A percentile compares a stretch with the other conserved stretches of the same genome.
These are phyloP conservation scores for Exserohilum rostratum DNA, from an alignment of 2,329 filamentous ascomycete species.

Conservation along the genomic window DNA sequence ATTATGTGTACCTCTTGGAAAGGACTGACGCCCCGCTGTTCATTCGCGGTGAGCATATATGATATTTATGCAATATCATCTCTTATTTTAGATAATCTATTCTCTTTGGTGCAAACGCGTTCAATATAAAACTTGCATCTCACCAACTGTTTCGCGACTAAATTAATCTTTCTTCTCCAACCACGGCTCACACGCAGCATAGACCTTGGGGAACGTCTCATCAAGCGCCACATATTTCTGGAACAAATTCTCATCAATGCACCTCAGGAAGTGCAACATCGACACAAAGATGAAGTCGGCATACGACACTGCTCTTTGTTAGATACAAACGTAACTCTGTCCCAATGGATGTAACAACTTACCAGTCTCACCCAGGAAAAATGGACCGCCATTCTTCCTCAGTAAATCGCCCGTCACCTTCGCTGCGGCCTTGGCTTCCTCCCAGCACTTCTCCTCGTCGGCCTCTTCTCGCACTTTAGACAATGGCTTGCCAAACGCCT, in stretches of 20 bases:
- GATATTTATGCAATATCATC: neutral
- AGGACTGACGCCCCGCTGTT: conserved; percentile 41
- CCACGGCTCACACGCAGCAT: conserved; percentile 50
- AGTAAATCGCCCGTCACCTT: conserved; percentile 53
- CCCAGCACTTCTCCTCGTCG: conserved; percentile 60
- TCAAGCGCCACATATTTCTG: conserved; percentile 51
- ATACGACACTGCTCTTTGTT: conserved; percentile 41
- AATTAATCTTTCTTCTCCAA: conserved; percentile 47
- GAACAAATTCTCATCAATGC: conserved; percentile 47
- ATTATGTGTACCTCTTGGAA: conserved; percentile 50
- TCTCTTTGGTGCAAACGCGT: neutral
- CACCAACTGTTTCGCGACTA: no score
- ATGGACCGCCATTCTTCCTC: conserved; percentile 64
- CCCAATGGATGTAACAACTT: conserved; percentile 4
- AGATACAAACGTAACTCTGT: neutral
- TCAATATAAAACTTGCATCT: neutral
- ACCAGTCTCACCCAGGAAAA: conserved; percentile 63
- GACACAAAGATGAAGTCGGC: conserved; percentile 61
- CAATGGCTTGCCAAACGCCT: conserved; percentile 60
- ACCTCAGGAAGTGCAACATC: conserved; percentile 54
- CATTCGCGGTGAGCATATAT: conserved; percentile 18
- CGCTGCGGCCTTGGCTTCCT: conserved; percentile 48
- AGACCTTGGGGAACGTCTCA: conserved; percentile 41
- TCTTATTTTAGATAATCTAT: neutral
- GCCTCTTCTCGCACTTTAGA: conserved; percentile 55